Evolutionary conservation across 805 yeast genomes (phyloP).

Genomic region (Myxozyma mucilagina): DNA sequence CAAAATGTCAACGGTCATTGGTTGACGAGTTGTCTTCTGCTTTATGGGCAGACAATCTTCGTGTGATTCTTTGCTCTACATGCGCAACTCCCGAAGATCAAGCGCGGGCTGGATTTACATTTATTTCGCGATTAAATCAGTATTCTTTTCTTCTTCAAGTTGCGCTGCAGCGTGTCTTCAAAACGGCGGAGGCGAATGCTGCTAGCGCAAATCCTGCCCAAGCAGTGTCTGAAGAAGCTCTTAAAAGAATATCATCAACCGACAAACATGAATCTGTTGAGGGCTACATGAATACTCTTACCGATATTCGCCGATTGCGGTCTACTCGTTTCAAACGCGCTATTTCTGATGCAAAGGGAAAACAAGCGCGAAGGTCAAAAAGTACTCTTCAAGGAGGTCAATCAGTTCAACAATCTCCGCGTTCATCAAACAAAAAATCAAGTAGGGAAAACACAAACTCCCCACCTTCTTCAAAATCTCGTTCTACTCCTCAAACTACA

Average conservation of each 20-base stretch:
- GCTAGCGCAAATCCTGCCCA: neutral
- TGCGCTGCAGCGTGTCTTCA: conserved; percentile 65
- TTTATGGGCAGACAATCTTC: conserved; percentile 43
- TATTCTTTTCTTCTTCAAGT: conserved; percentile 75
- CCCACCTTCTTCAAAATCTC: neutral
- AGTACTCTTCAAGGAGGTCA: conserved; percentile 40
- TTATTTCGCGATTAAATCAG: conserved; percentile 71
- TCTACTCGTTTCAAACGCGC: conserved; percentile 64
- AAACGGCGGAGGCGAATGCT: conserved; percentile 3
- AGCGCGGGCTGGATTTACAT: conserved; percentile 51
- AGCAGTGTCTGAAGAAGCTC: neutral
- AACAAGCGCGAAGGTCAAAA: conserved; percentile 62
- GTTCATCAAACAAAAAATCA: too few species aligned
- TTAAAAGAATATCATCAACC: conserved; percentile 15
- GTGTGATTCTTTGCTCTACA: conserved; percentile 55
- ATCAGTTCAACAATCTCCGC: conserved; percentile 1
- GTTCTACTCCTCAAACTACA: neutral
- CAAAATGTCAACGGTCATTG: conserved; percentile 52
- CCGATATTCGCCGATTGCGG: conserved; percentile 73
- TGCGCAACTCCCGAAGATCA: conserved; percentile 56
- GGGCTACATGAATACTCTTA: conserved; percentile 63
- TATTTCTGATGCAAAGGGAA: conserved; percentile 47
- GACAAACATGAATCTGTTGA: conserved; percentile 28
- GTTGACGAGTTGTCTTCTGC: conserved; percentile 43
- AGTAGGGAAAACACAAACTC: neutral